Evolutionary conservation across 2,329 filamentous ascomycete species (phyloP).

Genomic region (Paecilomyces variotii): DNA sequence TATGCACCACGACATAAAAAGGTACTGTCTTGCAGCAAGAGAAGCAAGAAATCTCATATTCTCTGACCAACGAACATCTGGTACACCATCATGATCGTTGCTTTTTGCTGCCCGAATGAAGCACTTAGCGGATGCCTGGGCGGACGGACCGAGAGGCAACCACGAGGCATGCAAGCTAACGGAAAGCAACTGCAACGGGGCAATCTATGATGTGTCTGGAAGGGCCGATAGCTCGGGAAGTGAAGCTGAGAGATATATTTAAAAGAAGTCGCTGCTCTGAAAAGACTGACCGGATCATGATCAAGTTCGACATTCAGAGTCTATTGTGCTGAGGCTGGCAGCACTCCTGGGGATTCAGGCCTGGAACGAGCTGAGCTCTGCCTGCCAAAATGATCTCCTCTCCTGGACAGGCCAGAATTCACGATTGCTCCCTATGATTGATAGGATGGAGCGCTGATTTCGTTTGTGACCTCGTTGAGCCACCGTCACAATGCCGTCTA

Average conservation of each 20-base stretch:
- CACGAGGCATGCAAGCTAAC: constrained; percentile 1
- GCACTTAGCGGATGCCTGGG: neutral
- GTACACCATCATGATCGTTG: neutral
- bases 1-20: neutral
- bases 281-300: neutral
- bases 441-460: neutral
- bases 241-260: neutral
- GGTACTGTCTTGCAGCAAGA: neutral
- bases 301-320: neutral
- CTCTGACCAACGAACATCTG: neutral
- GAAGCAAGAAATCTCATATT: neutral
- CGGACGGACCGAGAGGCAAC: constrained; percentile 1
- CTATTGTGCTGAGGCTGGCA: neutral
- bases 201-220: neutral
- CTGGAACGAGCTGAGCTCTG: neutral
- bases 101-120: neutral
- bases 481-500: neutral
- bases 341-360: neutral
- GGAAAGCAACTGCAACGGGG: neutral
- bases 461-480: neutral
- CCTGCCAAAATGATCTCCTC: neutral
- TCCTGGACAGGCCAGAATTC: neutral
- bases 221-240: neutral
- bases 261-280: neutral
- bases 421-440: neutral